Percentiles rank a stretch among this genome's conserved stretches.
Evolutionary conservation across 495 filamentous ascomycete species (phyloP).

Genomic region (Aspergillus heteromorphus): DNA sequence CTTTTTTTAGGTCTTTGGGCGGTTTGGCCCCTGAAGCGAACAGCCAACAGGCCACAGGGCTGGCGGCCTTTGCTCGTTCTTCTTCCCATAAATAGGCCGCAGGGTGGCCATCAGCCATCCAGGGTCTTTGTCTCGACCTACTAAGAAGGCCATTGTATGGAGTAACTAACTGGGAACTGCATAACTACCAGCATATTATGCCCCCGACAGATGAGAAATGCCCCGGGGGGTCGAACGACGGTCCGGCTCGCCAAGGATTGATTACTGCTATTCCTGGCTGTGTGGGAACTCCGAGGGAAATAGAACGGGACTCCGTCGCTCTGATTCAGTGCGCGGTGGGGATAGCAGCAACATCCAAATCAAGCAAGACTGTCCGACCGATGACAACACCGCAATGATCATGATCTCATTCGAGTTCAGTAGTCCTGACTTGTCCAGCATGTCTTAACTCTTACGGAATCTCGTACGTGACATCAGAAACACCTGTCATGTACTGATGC

Average conservation of each 20-base stretch:
- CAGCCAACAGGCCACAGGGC: not conserved
- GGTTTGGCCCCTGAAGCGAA: not conserved
- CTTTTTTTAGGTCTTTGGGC: slow-evolving; percentile 1
- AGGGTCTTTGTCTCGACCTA: no score
- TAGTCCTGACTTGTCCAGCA: not conserved
- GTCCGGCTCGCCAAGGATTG: not conserved
- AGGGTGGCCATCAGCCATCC: no score
- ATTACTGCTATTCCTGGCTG: not conserved
- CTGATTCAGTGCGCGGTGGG: not conserved
- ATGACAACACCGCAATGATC: not conserved
- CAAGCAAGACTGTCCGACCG: not conserved
- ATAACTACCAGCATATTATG: no score
- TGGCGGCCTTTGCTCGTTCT: not conserved
- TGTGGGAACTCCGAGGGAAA: not conserved
- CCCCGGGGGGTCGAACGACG: not conserved
- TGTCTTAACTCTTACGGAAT: not conserved
- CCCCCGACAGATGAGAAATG: no score
- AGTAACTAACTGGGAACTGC: no score
- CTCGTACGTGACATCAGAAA: slow-evolving; percentile 1
- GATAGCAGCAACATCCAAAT: not conserved
- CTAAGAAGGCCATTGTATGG: no score
- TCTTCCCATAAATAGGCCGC: no score
- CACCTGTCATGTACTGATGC: not conserved
- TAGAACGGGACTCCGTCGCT: not conserved
- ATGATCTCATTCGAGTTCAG: not conserved